Evolutionary conservation across 306 rosid genomes (phyloP), one percentile per base, ranked within the genome.

Genomic region (Dalbergia oliveri): DNA sequence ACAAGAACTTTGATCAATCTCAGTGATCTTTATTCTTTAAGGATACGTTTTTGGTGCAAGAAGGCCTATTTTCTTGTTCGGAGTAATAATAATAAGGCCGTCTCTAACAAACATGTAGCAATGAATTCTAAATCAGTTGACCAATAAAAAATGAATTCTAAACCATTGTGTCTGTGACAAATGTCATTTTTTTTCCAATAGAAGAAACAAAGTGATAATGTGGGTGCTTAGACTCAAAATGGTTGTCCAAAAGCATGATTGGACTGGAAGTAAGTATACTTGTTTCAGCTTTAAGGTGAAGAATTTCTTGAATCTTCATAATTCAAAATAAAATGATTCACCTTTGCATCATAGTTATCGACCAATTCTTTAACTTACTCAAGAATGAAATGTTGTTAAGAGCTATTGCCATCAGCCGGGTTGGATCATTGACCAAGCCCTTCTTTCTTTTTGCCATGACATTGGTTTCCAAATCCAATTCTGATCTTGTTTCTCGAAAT

Each of bases 381-480:
- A 26, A 26, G 31, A 26, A 26, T 26, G 31, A 26, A 26, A 26
- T 26, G 31, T 26, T 0, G 31, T 26, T 26, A 26, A 26, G 31
- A 26, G 31, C 31, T 26, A 26, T 26, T 26, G 31, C 31, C 31
- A 26, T 26, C 2, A 26, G 31, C 31, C 31, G 3, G 31, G 31
- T 26, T 26, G 31, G 33, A 66, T 77, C 18, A 66, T 23, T 54
- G 81, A 1, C 58, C 8, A 9, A 10, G 35, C 5, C 33, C 15
- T 77, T 8, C n/a, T 14, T 67, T 67, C 5, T 11, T n/a, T 15
- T 53, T 13, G 67, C 18, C 5, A 12, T 64, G 49, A 21, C 43
- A 50, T 72, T 65, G 41, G 41, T 51, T 81, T 74, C 26, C 35
- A 19, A 12, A 45, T 58, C 76, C 39, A 45, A 47, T 61, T 61